phyloP scores from a whole-genome alignment of 169 alveolate species.

The Haemoproteus tartakovskyi region DNA sequence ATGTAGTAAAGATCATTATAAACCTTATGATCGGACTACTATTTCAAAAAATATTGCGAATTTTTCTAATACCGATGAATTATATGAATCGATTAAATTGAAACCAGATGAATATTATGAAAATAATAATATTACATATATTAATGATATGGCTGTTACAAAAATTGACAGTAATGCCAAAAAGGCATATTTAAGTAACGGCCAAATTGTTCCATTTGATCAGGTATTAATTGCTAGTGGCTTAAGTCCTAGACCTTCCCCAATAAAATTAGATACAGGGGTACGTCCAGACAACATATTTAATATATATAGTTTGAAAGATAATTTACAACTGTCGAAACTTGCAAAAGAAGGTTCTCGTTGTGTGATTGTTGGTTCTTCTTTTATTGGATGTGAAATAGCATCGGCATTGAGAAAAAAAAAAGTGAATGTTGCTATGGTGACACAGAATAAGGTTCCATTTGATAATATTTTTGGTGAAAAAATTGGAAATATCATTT shows the following conservation, averaged over 20 bases:
- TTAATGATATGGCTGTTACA: slow-evolving; percentile 65
- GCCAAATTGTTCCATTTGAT: slow-evolving; percentile 71
- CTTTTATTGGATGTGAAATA: slow-evolving; percentile 78
- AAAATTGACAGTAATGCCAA: slow-evolving; percentile 65
- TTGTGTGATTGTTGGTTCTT: slow-evolving; percentile 76
- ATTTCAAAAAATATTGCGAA: slow-evolving; percentile 69
- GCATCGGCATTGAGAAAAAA: slow-evolving; percentile 72
- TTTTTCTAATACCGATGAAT: slow-evolving; percentile 27
- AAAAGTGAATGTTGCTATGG: slow-evolving; percentile 72
- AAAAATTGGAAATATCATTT: slow-evolving; percentile 67
- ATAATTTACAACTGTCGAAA: slow-evolving; percentile 32
- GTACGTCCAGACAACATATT: slow-evolving; percentile 48
- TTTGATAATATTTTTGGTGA: slow-evolving; percentile 68
- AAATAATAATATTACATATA: slow-evolving; percentile 58
- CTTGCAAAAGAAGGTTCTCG: slow-evolving; percentile 68
- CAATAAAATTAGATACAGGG: not conserved
- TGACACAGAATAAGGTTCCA: slow-evolving; percentile 71
- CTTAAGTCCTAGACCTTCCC: slow-evolving; percentile 58
- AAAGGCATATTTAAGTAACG: slow-evolving; percentile 70
- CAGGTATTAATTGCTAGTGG: slow-evolving; percentile 78
- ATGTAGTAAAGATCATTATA: slow-evolving; percentile 63
- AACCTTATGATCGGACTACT: slow-evolving; percentile 79
- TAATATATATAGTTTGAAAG: slow-evolving; percentile 72
- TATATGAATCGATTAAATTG: slow-evolving; percentile 69
- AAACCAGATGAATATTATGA: slow-evolving; percentile 69